These are phyloP conservation scores for Triticum turgidum DNA, from an alignment of 176 grass and related monocot genomes.

Conservation along the genomic window DNA sequence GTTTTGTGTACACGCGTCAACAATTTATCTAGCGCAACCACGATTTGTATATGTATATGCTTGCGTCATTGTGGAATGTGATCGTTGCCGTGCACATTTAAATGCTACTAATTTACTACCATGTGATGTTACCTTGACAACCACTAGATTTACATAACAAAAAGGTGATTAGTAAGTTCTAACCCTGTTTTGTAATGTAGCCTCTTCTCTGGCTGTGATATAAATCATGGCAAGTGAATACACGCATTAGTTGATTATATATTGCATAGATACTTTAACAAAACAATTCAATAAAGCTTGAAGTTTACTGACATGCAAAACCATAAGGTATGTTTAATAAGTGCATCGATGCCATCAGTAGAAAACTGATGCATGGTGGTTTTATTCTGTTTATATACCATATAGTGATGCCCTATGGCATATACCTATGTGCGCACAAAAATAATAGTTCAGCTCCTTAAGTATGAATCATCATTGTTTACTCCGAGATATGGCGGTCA, in stretches of 20 bases:
- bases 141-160: conserved; percentile 9
- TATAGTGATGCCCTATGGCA: not conserved
- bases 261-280: not conserved
- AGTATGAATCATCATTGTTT: conserved; percentile 20
- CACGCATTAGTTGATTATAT: not conserved
- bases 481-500: not conserved
- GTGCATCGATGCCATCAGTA: not conserved
- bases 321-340: not conserved
- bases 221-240: not conserved
- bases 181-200: conserved; percentile 15
- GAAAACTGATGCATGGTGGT: not conserved
- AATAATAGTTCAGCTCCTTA: not conserved
- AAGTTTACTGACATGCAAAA: not conserved
- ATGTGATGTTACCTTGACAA: conserved; percentile 16
- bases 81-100: not conserved
- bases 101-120: not conserved
- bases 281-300: not conserved
- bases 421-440: not conserved
- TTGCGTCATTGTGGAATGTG: not conserved
- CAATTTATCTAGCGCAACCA: not conserved
- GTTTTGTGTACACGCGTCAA: conserved; percentile 1
- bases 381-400: not conserved
- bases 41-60: not conserved
- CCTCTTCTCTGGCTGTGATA: not conserved
- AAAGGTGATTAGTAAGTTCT: not conserved